A percentile compares a stretch with the other conserved stretches of the same genome.
Evolutionary conservation across 2,329 filamentous ascomycete genomes (phyloP).

Genomic region (Phyllosticta citrichinensis): DNA sequence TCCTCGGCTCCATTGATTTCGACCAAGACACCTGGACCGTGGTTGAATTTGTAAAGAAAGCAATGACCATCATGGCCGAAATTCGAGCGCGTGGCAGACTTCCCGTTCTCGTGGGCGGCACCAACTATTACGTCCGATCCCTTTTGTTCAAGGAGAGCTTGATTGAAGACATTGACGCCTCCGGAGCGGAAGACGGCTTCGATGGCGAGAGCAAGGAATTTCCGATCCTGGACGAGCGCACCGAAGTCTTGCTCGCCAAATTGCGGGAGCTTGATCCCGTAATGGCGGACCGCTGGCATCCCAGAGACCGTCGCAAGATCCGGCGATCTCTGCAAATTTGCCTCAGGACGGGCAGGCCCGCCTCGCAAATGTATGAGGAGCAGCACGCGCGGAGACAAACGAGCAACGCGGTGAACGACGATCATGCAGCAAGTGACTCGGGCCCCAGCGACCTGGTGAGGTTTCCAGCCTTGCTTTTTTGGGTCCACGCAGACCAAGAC

Average conservation of each 20-base stretch:
- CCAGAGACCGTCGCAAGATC: conserved; percentile 85
- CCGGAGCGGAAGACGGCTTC: conserved; percentile 20
- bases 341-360: conserved; percentile 67
- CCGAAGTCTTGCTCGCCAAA: conserved; percentile 61
- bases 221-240: conserved; percentile 62
- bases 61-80: conserved; percentile 59
- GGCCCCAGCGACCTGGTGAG: conserved; percentile 18
- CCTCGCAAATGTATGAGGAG: conserved; percentile 79
- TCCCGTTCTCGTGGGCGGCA: conserved; percentile 87
- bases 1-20: conserved; percentile 68
- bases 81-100: conserved; percentile 70
- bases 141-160: conserved; percentile 71
- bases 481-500: conserved; percentile 70
- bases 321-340: conserved; percentile 83
- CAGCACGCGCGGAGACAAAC: conserved; percentile 41
- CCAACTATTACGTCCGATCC: conserved; percentile 88
- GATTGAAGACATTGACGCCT: conserved; percentile 29
- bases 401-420: background rate
- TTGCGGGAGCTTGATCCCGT: conserved; percentile 72
- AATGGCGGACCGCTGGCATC: conserved; percentile 91
- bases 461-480: conserved; percentile 63
- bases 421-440: background rate
- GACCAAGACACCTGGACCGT: conserved; percentile 77
- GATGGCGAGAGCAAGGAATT: conserved; percentile 26
- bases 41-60: conserved; percentile 62